Base-by-base conservation (phyloP, 768 basidiomycete genomes). In the Lyophyllum decastes region DNA sequence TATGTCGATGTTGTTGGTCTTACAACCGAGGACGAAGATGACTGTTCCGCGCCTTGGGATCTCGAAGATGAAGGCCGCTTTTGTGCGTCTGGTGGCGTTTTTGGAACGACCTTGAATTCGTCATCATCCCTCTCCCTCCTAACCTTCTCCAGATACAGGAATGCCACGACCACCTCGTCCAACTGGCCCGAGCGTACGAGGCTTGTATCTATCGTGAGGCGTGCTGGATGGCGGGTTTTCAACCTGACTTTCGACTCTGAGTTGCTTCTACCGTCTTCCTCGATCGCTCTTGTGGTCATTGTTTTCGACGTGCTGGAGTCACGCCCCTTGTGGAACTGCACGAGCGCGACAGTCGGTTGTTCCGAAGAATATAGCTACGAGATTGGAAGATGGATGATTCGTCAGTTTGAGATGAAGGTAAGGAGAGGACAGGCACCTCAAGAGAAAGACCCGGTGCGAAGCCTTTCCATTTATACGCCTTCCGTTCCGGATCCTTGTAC, bases 81-180 rank as follows among this genome's bases (percentile, higher is more conserved):
- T 21, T 17, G 35, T 6, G 34, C 10, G 21, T 52, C 46, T 7
- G 52, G 24, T 24, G 19, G n/a, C 4, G 34, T 10, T 35, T 58
- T 58, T 26, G 45, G 45, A 16, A 44, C 19, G 21, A 57, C 52
- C 25, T 52, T 53, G 41, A 62, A 62, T 6, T 50, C 38, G 30
- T 62, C 61, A 43, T 58, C 61, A 43, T 61, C 58, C 24, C 57
- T 54, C 50, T 59, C 58, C 26, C 61, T 49, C 46, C 61, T 45
- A 17, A 54, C n/a, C 47, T 63, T 63, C 50, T 63, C 61, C 3
- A 63, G 51, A 26, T 60, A 63, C 46, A 63, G 47, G 52, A 63
- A 63, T 2, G 61, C 49, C 16, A 57, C 54, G 7, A 63, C 53
- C 16, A 59, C 58, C 33, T 59, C 47, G 33, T 62, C 61, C 45